Evolutionary conservation across 495 filamentous ascomycete genomes (phyloP).

Genomic region (Cenococcum geophilum): DNA sequence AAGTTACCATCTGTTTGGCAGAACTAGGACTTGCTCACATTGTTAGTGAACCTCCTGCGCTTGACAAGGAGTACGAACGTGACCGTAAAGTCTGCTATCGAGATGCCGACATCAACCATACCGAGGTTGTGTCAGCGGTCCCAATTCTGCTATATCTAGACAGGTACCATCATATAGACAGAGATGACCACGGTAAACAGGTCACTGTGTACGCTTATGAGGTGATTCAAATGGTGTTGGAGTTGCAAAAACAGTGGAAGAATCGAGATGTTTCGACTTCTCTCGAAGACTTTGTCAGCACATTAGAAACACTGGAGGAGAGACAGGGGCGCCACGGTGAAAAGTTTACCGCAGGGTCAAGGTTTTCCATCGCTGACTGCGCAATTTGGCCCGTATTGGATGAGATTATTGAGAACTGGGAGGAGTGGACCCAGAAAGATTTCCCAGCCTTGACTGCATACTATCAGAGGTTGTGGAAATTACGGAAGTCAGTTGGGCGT

Average conservation of each 20-base stretch:
- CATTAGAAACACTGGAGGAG: conserved; percentile 33
- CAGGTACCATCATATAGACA: conserved; percentile 42
- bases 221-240: conserved; percentile 8
- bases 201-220: conserved; percentile 18
- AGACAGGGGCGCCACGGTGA: conserved; percentile 40
- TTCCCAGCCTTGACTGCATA: conserved; percentile 26
- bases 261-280: conserved; percentile 18
- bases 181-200: conserved; percentile 26
- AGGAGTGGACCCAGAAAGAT: conserved; percentile 17
- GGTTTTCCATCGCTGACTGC: conserved; percentile 60
- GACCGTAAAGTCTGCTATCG: conserved; percentile 46
- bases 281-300: conserved; percentile 18
- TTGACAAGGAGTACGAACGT: conserved; percentile 31
- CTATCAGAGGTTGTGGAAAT: conserved; percentile 27
- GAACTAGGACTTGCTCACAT: conserved; percentile 16
- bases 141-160: conserved; percentile 54
- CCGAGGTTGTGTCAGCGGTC: conserved; percentile 44
- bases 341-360: conserved; percentile 52
- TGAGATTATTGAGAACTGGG: conserved; percentile 44
- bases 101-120: conserved; percentile 48
- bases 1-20: conserved; percentile 19
- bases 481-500: conserved; percentile 16
- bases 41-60: conserved; percentile 22
- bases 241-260: conserved; percentile 18
- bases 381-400: conserved; percentile 65